Evolutionary conservation across 1,284 basidiomycete species (phyloP).

Genomic region (Afroboletus lepidellus): DNA sequence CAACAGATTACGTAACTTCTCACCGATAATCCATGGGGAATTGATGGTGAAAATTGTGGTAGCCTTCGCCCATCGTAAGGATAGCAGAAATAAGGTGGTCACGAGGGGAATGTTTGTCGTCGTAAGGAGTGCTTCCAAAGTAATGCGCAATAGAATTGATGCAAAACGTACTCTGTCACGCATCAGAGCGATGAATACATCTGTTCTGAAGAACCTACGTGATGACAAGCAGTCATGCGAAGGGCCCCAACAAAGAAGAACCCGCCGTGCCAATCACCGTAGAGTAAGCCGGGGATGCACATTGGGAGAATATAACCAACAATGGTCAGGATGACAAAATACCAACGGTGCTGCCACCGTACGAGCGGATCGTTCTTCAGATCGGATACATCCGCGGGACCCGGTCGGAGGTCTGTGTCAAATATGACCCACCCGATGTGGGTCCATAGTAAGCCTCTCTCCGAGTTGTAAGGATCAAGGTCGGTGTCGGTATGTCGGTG

Average conservation of each 20-base stretch:
- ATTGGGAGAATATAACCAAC: slow-evolving; percentile 79
- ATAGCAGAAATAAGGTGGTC: slow-evolving; percentile 86
- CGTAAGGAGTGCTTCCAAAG: slow-evolving; percentile 81
- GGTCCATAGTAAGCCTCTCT: slow-evolving; percentile 78
- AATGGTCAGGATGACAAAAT: slow-evolving; percentile 60
- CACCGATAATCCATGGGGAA: slow-evolving; percentile 62
- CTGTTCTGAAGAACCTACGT: slow-evolving; percentile 51
- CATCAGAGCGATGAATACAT: slow-evolving; percentile 7
- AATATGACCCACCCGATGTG: slow-evolving; percentile 92
- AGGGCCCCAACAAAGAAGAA: slow-evolving; percentile 75
- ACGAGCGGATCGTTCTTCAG: slow-evolving; percentile 72
- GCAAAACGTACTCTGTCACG: slow-evolving; percentile 76
- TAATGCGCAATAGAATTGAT: slow-evolving; percentile 92
- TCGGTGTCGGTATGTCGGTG: slow-evolving; percentile 91
- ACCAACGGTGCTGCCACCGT: slow-evolving; percentile 82
- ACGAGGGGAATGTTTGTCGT: slow-evolving; percentile 79
- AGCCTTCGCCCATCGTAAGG: slow-evolving; percentile 88
- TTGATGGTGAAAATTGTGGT: slow-evolving; percentile 91
- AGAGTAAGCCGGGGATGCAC: slow-evolving; percentile 70
- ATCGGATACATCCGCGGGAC: slow-evolving; percentile 81
- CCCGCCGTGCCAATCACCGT: slow-evolving; percentile 84
- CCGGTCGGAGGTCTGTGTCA: slow-evolving; percentile 75
- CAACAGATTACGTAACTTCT: not conserved
- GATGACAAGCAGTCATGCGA: slow-evolving; percentile 72
- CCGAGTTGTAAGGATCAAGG: slow-evolving; percentile 86